These are phyloP conservation scores for Arthroderma uncinatum DNA, from an alignment of 2,329 filamentous ascomycete genomes.

Conservation along the genomic window DNA sequence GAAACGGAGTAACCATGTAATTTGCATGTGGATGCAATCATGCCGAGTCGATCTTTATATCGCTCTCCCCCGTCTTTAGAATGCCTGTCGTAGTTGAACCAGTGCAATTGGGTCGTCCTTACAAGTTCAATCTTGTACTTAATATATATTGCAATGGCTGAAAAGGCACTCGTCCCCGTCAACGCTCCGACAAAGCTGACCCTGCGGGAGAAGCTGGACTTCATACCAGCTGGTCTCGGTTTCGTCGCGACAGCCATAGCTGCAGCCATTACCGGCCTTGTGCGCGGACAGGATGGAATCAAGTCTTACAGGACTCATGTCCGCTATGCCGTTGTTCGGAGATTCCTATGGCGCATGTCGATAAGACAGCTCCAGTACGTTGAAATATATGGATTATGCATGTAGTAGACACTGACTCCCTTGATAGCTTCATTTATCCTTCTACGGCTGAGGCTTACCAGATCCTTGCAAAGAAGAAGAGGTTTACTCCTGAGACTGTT, in stretches of 20 bases:
- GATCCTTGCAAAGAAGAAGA: constrained; percentile 18
- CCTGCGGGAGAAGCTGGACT: constrained; percentile 26
- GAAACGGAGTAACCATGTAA: too few relatives aligned
- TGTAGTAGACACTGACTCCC: neutral
- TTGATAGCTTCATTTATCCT: constrained; percentile 3
- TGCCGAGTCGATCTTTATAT: too few relatives aligned
- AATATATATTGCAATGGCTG: neutral
- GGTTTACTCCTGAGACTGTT: constrained; percentile 23
- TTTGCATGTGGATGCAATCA: too few relatives aligned
- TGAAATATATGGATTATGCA: neutral
- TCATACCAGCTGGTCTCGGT: constrained; percentile 21
- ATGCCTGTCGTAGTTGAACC: too few relatives aligned
- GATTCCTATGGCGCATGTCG: constrained; percentile 18
- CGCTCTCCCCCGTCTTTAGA: too few relatives aligned
- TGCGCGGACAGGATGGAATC: constrained; percentile 30
- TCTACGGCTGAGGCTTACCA: constrained; percentile 23
- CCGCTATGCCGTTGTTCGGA: constrained; percentile 23
- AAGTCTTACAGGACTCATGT: constrained; percentile 29
- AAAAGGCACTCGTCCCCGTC: constrained; percentile 6
- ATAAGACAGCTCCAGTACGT: constrained; percentile 26
- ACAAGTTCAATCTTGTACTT: too few relatives aligned
- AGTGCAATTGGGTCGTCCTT: too few relatives aligned
- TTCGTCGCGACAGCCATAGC: constrained; percentile 21
- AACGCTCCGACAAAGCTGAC: constrained; percentile 20
- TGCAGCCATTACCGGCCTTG: constrained; percentile 26